Evolutionary conservation across 129 eudicot genomes (phyloP), one percentile per base, ranked within the genome.

Genomic region (Pittosporum tobira): DNA sequence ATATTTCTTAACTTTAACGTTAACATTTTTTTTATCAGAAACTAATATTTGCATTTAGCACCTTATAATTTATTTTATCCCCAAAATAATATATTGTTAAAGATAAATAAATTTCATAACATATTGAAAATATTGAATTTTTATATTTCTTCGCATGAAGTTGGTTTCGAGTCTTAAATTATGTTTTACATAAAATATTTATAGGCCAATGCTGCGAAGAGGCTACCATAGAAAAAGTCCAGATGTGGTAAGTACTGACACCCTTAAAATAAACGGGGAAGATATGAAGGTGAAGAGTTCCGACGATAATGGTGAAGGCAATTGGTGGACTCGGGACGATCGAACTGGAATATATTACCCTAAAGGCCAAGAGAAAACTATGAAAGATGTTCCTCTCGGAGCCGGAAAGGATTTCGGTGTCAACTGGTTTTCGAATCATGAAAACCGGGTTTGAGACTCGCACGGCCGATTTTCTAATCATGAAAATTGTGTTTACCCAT

Each of bases 261-360:
- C 59, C 0, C 1, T 63, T 7, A 75, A 64, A 62, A 13, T 59
- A 64, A 79, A 83, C 18, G 80, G 71, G 4, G 89, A 85, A 6
- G 95, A 85, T 27, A 64, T 58, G 51, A 81, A 57, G 53, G 77
- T 60, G 42, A 78, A 62, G 62, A 59, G 52, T 34, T 19, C 40
- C 10, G 34, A 13, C 0, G 59, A 23, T 13, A 27, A 44, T 42
- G n/a, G 66, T 0, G 73, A 68, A 4, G 65, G 42, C 0, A 46
- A 51, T 59, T 64, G 67, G 57, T 81, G 87, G 90, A 34, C 73
- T 8, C 90, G 81, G 0, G 87, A 86, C 36, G 66, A 75, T 40
- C 81, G 95, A 9, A 86, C 95, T 0, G 95, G 95, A 26, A 79
- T 86, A 20, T 86, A 55, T 64, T 76, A 82, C 36, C 95, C 87